These are phyloP conservation scores for Tilletia setariae DNA, from an alignment of 1,284 basidiomycete genomes.

Conservation along the genomic window DNA sequence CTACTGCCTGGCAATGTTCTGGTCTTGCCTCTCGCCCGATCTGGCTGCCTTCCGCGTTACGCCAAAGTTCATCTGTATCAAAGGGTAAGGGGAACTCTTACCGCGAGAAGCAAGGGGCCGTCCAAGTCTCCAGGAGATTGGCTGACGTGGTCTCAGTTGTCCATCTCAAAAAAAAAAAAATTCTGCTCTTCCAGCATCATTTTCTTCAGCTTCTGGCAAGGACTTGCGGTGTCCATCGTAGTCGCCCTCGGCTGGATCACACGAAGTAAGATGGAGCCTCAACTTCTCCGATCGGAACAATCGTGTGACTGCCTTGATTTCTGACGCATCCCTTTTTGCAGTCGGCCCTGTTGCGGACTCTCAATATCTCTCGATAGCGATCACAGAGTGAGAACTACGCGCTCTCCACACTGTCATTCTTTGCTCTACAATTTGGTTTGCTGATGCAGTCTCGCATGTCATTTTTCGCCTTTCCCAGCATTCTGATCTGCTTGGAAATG, in stretches of 20 bases:
- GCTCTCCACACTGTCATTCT: background rate
- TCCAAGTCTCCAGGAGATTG: too few relatives aligned
- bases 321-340: slow-evolving; percentile 65
- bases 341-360: slow-evolving; percentile 72
- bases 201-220: slow-evolving; percentile 97
- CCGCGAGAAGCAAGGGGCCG: too few relatives aligned
- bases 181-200: slow-evolving; percentile 63
- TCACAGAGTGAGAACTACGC: slow-evolving; percentile 32
- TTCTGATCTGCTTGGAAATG: slow-evolving; percentile 87
- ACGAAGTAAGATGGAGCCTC: slow-evolving; percentile 59
- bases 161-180: too few relatives aligned
- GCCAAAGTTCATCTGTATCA: slow-evolving; percentile 80
- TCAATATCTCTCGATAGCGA: slow-evolving; percentile 59
- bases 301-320: too few relatives aligned
- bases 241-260: slow-evolving; percentile 76
- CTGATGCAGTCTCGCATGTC: background rate
- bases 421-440: background rate
- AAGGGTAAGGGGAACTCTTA: slow-evolving; percentile 60
- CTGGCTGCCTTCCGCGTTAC: slow-evolving; percentile 47
- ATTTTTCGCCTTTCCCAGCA: slow-evolving; percentile 8
- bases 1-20: slow-evolving; percentile 51
- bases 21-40: slow-evolving; percentile 46
- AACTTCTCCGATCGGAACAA: too few relatives aligned
- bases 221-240: slow-evolving; percentile 75
- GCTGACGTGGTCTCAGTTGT: too few relatives aligned